Evolutionary conservation across 2,329 filamentous ascomycete genomes (phyloP).

Genomic region (Botryotinia convoluta): DNA sequence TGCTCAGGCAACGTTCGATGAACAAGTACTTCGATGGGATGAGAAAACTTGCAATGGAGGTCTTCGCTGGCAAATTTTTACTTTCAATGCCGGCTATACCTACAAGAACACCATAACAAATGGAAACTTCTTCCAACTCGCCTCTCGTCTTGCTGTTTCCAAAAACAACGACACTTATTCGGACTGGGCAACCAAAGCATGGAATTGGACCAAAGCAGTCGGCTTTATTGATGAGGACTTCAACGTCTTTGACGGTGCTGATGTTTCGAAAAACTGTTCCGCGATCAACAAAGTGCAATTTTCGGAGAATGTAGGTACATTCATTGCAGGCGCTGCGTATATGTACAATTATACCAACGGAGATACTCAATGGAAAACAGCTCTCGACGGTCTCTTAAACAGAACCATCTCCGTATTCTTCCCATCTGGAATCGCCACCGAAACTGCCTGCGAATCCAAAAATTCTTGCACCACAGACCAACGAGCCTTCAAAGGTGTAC

Average conservation of each 20-base stretch:
- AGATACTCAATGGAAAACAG: conserved; percentile 49
- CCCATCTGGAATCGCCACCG: conserved; percentile 58
- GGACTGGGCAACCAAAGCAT: conserved; percentile 59
- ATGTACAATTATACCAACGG: conserved; percentile 56
- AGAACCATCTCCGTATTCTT: conserved; percentile 52
- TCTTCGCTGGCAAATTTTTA: conserved; percentile 74
- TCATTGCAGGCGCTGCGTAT: conserved; percentile 61
- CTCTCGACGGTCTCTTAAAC: conserved; percentile 54
- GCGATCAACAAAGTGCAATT: conserved; percentile 61
- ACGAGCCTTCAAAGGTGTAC: conserved; percentile 68
- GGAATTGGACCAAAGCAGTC: conserved; percentile 57
- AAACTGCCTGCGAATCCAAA: conserved; percentile 63
- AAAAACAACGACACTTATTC: conserved; percentile 65
- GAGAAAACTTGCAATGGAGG: conserved; percentile 63
- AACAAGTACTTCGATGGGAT: conserved; percentile 66
- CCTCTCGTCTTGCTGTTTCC: conserved; percentile 68
- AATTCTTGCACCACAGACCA: conserved; percentile 68
- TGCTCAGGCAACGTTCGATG: conserved; percentile 67
- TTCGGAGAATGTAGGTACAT: conserved; percentile 63
- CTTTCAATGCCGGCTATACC: conserved; percentile 70
- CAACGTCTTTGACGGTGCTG: conserved; percentile 63
- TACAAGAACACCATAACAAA: conserved; percentile 69
- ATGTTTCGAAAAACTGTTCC: conserved; percentile 55
- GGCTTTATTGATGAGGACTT: conserved; percentile 59
- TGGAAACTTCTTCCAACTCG: conserved; percentile 62